phyloP scores from a whole-genome alignment of 225 moss, liverwort and hornwort species.

The Thuidium tamariscinum region DNA sequence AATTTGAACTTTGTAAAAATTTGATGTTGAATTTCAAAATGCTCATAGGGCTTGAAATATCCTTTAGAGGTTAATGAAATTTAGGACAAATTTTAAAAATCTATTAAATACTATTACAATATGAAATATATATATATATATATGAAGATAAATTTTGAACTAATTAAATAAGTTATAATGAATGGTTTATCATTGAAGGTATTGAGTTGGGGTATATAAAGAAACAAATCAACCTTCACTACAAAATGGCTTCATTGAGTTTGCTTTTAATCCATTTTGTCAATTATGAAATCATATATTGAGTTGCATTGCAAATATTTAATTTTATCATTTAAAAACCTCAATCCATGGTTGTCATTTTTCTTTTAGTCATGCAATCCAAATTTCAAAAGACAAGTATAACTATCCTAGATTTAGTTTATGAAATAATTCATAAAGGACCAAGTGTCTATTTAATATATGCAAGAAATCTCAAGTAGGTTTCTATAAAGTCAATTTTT shows the following conservation, averaged over 20 bases:
- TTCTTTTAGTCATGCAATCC: not conserved
- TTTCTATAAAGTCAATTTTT: not conserved
- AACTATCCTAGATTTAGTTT: not conserved
- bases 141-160: too few species aligned
- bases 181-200: too few species aligned
- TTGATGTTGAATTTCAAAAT: too few species aligned
- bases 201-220: too few species aligned
- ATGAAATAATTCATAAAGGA: not conserved
- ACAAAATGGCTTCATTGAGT: not conserved
- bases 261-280: not conserved
- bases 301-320: too few species aligned
- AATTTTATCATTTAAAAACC: not conserved
- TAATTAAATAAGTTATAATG: too few species aligned
- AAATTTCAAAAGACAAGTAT: not conserved
- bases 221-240: not conserved
- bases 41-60: too few species aligned
- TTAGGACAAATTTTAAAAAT: too few species aligned
- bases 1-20: too few species aligned
- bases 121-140: too few species aligned
- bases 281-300: not conserved
- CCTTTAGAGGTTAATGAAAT: too few species aligned
- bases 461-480: accelerated
- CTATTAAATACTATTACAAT: too few species aligned
- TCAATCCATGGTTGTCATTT: not conserved
- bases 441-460: accelerated